These are phyloP conservation scores for Skeletonema costatum DNA, from an alignment of 108 stramenopile species.

Conservation along the genomic window DNA sequence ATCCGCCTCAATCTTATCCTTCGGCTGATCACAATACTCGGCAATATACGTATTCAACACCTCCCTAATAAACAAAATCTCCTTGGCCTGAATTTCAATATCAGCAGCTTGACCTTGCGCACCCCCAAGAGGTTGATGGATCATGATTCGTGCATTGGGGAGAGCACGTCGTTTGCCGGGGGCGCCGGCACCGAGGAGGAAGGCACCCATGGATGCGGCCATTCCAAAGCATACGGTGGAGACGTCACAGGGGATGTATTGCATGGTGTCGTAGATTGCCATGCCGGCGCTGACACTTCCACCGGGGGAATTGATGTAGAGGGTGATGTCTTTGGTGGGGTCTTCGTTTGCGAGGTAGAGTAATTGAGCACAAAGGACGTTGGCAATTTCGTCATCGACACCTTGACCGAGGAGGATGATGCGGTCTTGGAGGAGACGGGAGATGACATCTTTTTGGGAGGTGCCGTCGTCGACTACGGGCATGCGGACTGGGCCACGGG, in stretches of 20 bases:
- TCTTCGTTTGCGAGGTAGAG: constrained; percentile 95
- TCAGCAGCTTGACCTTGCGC: constrained; percentile 96
- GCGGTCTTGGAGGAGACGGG: constrained; percentile 84
- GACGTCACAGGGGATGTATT: constrained; percentile 96
- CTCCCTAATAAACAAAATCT: constrained; percentile 92
- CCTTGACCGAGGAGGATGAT: constrained; percentile 87
- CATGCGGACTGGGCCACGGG: constrained; percentile 44
- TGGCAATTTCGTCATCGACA: constrained; percentile 94
- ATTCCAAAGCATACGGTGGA: constrained; percentile 96
- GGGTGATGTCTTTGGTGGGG: constrained; percentile 92
- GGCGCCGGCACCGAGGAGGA: constrained; percentile 91
- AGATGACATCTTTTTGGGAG: constrained; percentile 77
- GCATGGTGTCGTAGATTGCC: constrained; percentile 98
- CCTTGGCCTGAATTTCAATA: constrained; percentile 98
- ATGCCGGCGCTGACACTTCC: constrained; percentile 89
- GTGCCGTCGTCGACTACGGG: constrained; percentile 73
- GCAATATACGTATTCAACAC: constrained; percentile 92
- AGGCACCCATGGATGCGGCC: constrained; percentile 97
- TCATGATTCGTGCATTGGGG: constrained; percentile 98
- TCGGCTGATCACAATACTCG: constrained; percentile 91
- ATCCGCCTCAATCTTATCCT: constrained; percentile 95
- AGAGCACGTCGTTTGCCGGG: constrained; percentile 88
- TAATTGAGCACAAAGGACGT: constrained; percentile 90
- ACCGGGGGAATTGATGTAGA: constrained; percentile 96
- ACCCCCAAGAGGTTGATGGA: constrained; percentile 97